phyloP scores from a whole-genome alignment of 1,284 basidiomycete species.

The Rhodotorula glutinis region DNA sequence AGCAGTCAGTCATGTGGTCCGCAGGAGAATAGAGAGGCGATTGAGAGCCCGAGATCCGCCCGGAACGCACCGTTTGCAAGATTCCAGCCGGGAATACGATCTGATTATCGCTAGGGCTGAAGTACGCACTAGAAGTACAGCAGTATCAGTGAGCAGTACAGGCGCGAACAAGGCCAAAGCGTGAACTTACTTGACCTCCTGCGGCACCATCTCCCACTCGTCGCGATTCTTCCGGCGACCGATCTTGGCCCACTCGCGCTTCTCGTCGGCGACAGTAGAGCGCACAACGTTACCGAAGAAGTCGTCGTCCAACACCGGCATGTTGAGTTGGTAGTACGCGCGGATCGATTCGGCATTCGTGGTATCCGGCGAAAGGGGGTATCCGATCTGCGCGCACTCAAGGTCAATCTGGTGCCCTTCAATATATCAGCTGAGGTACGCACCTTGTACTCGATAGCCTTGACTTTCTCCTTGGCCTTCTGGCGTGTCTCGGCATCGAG shows the following conservation, averaged over 20 bases:
- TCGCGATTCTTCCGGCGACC: conserved; percentile 69
- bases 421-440: neutral
- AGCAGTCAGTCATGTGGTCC: neutral
- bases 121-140: conserved; percentile 26
- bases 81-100: conserved; percentile 98
- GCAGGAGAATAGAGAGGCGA: neutral
- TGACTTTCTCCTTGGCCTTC: conserved; percentile 78
- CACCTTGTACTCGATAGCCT: conserved; percentile 44
- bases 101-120: conserved; percentile 67
- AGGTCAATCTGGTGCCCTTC: too few species aligned
- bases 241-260: conserved; percentile 67
- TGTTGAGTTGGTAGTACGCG: conserved; percentile 69
- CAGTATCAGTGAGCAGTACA: too few species aligned
- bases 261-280: conserved; percentile 52
- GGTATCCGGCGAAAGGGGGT: conserved; percentile 80
- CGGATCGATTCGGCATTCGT: conserved; percentile 66
- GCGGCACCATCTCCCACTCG: conserved; percentile 83
- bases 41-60: neutral
- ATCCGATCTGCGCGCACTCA: conserved; percentile 64
- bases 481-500: conserved; percentile 81
- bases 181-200: conserved; percentile 48
- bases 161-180: too few species aligned
- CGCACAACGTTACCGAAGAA: conserved; percentile 83
- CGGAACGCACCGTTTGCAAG: conserved; percentile 55
- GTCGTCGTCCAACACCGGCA: conserved; percentile 59